phyloP scores from a whole-genome alignment of 352 stramenopile genomes.

The Phytopythium aichiense region DNA sequence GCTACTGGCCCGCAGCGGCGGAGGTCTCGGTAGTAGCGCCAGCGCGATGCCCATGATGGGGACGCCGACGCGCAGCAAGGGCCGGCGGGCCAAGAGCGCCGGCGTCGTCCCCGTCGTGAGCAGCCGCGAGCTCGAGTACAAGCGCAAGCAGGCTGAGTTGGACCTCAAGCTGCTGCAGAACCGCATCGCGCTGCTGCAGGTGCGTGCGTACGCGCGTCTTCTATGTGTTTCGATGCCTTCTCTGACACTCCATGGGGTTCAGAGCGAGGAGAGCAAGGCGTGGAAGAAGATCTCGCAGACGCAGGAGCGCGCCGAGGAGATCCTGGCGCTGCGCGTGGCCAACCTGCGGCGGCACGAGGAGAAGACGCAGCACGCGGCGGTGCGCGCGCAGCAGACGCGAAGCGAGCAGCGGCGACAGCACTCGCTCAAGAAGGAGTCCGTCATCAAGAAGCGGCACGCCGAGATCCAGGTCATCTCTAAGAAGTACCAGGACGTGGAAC shows the following conservation, averaged over 20 bases:
- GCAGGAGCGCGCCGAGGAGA: constrained; percentile 64
- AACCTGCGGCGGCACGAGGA: constrained; percentile 44
- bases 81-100: constrained; percentile 32
- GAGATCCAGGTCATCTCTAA: constrained; percentile 72
- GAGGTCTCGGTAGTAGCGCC: background rate
- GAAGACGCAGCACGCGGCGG: constrained; percentile 36
- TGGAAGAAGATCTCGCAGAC: constrained; percentile 83
- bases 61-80: constrained; percentile 5
- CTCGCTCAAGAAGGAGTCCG: constrained; percentile 61
- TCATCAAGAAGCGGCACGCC: constrained; percentile 73
- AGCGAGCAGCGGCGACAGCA: constrained; percentile 51
- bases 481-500: constrained; percentile 73
- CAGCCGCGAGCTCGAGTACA: constrained; percentile 53
- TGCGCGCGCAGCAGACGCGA: constrained; percentile 39
- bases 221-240: too few species aligned
- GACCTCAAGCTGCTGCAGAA: constrained; percentile 75
- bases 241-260: background rate
- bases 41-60: background rate
- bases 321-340: constrained; percentile 54
- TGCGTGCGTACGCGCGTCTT: constrained; percentile 5
- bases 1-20: constrained; percentile 13
- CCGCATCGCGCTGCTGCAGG: constrained; percentile 59
- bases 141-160: constrained; percentile 70
- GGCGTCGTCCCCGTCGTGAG: constrained; percentile 38
- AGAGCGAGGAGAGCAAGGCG: constrained; percentile 71